Evolutionary conservation across 2,329 filamentous ascomycete species (phyloP).

Genomic region (Tricladium varicosporioides): DNA sequence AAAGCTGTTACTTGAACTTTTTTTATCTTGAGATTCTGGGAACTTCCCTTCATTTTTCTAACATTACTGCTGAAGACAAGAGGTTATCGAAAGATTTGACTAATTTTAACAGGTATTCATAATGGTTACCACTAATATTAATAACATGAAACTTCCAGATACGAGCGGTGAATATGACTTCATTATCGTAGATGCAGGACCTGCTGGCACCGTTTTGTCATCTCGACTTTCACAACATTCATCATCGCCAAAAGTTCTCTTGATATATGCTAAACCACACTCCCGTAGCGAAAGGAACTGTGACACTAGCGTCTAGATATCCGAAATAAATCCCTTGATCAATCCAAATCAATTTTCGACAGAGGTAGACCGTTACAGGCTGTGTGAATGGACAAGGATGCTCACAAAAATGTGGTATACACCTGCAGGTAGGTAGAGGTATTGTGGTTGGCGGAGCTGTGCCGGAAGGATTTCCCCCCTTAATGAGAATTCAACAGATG

Average conservation of each 20-base stretch:
- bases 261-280: neutral
- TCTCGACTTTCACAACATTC: neutral
- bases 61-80: no score
- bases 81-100: no score
- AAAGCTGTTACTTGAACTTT: no score
- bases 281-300: constrained; percentile 44
- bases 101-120: no score
- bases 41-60: no score
- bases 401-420: constrained; percentile 4
- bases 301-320: constrained; percentile 57
- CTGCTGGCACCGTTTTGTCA: constrained; percentile 14
- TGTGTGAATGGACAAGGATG: neutral
- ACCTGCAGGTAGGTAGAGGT: constrained; percentile 4
- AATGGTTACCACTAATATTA: no score
- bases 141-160: no score
- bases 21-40: no score
- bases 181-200: constrained; percentile 3
- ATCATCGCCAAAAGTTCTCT: neutral
- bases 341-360: constrained; percentile 55
- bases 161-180: neutral
- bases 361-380: constrained; percentile 4
- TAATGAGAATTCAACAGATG: constrained; percentile 41
- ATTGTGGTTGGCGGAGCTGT: constrained; percentile 8
- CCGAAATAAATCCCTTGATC: constrained; percentile 63
- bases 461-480: constrained; percentile 32